Base-by-base conservation (phyloP, 2,329 filamentous ascomycete genomes). In the Xylariaceae sp. region DNA sequence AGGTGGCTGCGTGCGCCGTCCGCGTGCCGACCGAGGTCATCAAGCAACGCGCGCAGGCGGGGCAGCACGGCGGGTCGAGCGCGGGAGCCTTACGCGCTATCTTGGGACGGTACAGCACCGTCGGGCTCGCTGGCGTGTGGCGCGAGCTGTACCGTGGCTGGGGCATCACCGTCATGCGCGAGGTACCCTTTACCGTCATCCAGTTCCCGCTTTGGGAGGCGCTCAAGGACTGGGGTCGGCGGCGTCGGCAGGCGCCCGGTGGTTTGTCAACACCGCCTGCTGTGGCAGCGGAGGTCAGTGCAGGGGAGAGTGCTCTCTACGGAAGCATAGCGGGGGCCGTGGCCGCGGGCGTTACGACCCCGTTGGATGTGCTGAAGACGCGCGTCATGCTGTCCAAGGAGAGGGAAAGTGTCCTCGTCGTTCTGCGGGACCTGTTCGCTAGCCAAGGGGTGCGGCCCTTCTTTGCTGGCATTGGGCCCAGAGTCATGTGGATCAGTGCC, bases 201-300 rank as follows among this genome's bases (percentile, higher is more conserved):
- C 94, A 99, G 72, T 99, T 99, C 70, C 94, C 94, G 45, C 80
- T 99, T 60, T 99, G 94, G 94, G 94, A 99, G 73, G 84, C 80
- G 3, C 81, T 97, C 79, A 97, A 96, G 79, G 77, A 78, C 42
- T 89, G 83, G 80, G 78, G 84, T 4, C 72, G 79, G 43, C 65
- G 73, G 41, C 70, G 76, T 47, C 68, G 74, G 45, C 67, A 66
- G 35, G 61, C 60, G 19, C 53, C 55, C 0, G 50, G 39, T 7
- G 35, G 3, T 29, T 56, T 57, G 1, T 6, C 57, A 59, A 2
- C 57, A 49, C 29, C 41, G 7, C 8, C 19, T 8, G 7, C 3
- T 26, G 2, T 62, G 51, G 31, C 51, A 61, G 35, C 8, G 35
- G 73, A 79, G 67, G 76, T 94, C 1, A 80, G 84, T 12, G 91